Conservation (phyloP, 345 rosid species). For the Passiflora organensis region DNA sequence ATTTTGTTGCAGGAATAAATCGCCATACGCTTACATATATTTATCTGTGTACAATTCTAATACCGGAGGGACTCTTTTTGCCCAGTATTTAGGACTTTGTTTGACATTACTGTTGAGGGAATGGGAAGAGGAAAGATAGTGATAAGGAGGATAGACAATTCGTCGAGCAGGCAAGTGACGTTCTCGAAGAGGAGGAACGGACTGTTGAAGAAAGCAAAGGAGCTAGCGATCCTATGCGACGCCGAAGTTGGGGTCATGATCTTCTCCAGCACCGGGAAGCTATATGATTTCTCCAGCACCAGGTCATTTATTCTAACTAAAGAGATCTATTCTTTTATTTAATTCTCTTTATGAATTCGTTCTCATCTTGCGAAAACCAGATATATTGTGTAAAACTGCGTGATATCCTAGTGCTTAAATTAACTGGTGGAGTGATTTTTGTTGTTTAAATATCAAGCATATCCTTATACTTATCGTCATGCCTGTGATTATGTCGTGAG, state of each 20-base stretch:
- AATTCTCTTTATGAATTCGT: too few relatives aligned
- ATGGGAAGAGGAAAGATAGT: constrained; percentile 67
- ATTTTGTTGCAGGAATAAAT: too few relatives aligned
- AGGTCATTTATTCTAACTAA: constrained; percentile 28
- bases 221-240: constrained; percentile 50
- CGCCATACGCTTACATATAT: too few relatives aligned
- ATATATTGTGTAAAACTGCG: too few relatives aligned
- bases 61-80: too few relatives aligned
- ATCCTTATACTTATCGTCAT: too few relatives aligned
- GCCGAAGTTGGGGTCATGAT: constrained; percentile 51
- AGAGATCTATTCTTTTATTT: neutral
- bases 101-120: neutral
- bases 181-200: constrained; percentile 53
- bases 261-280: constrained; percentile 53
- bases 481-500: neutral
- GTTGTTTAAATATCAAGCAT: too few relatives aligned
- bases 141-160: constrained; percentile 53
- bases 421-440: too few relatives aligned
- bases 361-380: too few relatives aligned
- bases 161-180: constrained; percentile 59
- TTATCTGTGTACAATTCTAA: too few relatives aligned
- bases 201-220: constrained; percentile 54
- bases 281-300: constrained; percentile 49
- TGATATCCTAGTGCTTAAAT: too few relatives aligned
- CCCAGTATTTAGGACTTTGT: neutral